Conservation (phyloP, 176 grass and related monocot species). For the Dendrocalamus sinicus region DNA sequence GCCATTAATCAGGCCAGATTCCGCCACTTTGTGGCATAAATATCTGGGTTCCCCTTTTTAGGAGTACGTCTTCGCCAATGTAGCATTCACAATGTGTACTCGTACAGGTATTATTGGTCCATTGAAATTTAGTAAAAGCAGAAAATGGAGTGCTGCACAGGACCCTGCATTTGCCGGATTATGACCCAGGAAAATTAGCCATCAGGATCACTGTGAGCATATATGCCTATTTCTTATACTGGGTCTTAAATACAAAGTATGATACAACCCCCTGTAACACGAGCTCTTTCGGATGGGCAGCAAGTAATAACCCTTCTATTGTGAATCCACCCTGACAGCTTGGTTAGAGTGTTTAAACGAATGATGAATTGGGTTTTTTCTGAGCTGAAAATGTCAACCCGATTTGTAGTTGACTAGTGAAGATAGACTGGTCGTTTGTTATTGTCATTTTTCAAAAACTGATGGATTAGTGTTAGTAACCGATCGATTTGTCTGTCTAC, state of each 20-base stretch:
- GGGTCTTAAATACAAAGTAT: background rate
- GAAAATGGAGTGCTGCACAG: background rate
- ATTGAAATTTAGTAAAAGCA: background rate
- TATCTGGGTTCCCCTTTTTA: background rate
- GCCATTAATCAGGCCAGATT: background rate
- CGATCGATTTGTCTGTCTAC: background rate
- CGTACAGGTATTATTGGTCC: background rate
- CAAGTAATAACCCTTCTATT: background rate
- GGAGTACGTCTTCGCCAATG: background rate
- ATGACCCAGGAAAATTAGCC: background rate
- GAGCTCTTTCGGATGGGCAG: background rate
- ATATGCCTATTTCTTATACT: background rate
- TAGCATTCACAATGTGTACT: background rate
- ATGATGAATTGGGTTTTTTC: background rate
- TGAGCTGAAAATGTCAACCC: background rate
- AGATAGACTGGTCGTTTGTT: background rate
- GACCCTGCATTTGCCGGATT: background rate
- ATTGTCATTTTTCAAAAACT: background rate
- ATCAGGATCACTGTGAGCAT: background rate
- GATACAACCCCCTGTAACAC: background rate
- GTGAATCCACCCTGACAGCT: background rate
- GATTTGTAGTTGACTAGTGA: background rate
- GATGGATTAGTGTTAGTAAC: background rate
- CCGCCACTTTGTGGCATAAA: slow-evolving; percentile 40
- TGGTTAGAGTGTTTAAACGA: background rate